Evolutionary conservation across 2,329 filamentous ascomycete species (phyloP).

Genomic region (Colletotrichum melonis): DNA sequence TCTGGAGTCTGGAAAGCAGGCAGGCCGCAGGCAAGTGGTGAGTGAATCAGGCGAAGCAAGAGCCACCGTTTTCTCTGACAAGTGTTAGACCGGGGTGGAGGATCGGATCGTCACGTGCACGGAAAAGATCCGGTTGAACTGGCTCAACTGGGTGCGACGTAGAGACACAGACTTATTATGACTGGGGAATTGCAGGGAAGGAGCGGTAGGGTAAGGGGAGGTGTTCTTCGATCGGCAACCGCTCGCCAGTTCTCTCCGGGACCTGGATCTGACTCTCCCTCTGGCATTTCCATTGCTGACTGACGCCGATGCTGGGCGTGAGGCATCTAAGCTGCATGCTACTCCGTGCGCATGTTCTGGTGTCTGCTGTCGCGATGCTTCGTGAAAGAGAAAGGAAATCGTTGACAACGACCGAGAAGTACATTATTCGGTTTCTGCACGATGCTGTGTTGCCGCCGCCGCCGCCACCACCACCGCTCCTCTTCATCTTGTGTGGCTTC

Average conservation of each 20-base stretch:
- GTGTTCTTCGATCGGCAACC: slow-evolving; percentile 21
- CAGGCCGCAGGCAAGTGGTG: not conserved
- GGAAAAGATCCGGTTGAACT: slow-evolving; percentile 12
- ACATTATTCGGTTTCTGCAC: not conserved
- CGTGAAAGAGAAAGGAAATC: not conserved
- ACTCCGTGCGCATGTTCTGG: not conserved
- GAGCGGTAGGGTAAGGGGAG: slow-evolving; percentile 13
- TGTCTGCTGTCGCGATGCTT: not conserved
- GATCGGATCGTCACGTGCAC: slow-evolving; percentile 17
- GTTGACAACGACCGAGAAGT: not conserved
- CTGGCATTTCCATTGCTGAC: not conserved
- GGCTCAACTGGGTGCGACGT: not conserved
- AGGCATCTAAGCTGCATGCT: not conserved
- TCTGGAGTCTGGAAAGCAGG: not conserved
- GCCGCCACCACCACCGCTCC: not conserved
- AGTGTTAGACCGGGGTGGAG: not conserved
- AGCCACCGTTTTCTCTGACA: slow-evolving; percentile 26
- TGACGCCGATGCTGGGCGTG: not conserved
- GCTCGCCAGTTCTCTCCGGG: slow-evolving; percentile 12
- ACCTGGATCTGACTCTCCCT: slow-evolving; percentile 12
- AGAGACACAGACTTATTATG: not conserved
- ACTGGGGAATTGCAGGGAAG: slow-evolving; percentile 21
- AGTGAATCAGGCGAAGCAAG: slow-evolving; percentile 22
- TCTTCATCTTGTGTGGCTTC: slow-evolving; percentile 1
- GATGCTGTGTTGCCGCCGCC: not conserved